A percentile compares a stretch with the other conserved stretches of the same genome.
These are phyloP conservation scores for Suhomyces bokatorum DNA, from an alignment of 1,139 yeast genomes.

Conservation along the genomic window DNA sequence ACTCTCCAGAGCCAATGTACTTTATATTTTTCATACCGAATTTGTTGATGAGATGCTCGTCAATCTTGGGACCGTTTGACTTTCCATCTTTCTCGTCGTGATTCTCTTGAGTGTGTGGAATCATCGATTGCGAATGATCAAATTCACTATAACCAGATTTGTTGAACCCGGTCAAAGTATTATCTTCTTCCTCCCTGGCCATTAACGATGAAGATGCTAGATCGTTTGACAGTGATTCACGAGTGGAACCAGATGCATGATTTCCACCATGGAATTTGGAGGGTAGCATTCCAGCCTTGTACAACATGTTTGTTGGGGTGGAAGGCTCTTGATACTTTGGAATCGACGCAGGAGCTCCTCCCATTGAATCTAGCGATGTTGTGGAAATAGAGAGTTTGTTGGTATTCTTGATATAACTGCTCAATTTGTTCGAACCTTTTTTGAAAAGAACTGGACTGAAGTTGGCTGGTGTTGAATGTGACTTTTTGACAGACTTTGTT, in stretches of 20 bases:
- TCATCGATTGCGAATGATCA: background rate
- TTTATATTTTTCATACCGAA: slow-evolving; percentile 67
- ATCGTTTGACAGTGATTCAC: slow-evolving; percentile 1
- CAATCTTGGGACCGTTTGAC: slow-evolving; percentile 30
- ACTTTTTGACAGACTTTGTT: slow-evolving; percentile 39
- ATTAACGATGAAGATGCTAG: background rate
- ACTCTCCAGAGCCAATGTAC: slow-evolving; percentile 81
- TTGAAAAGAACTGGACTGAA: slow-evolving; percentile 30
- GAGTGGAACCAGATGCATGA: slow-evolving; percentile 15
- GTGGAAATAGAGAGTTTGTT: slow-evolving; percentile 14
- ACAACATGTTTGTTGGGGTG: slow-evolving; percentile 29
- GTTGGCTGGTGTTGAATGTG: slow-evolving; percentile 34
- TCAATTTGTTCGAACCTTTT: slow-evolving; percentile 11
- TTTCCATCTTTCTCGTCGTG: slow-evolving; percentile 7
- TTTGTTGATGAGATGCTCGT: slow-evolving; percentile 62
- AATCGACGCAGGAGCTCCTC: background rate
- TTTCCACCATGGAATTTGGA: slow-evolving; percentile 12
- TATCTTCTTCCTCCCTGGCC: slow-evolving; percentile 11
- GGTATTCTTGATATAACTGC: slow-evolving; percentile 9
- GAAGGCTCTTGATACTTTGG: slow-evolving; percentile 25
- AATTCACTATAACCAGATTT: slow-evolving; percentile 4
- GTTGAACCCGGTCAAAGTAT: slow-evolving; percentile 11
- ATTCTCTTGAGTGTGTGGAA: slow-evolving; percentile 9
- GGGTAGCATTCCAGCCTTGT: slow-evolving; percentile 13
- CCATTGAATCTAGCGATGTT: slow-evolving; percentile 5